Percentiles rank a stretch among this genome's conserved stretches.
Conservation (phyloP, 75 land plant species). For the Selaginella tamariscina region DNA sequence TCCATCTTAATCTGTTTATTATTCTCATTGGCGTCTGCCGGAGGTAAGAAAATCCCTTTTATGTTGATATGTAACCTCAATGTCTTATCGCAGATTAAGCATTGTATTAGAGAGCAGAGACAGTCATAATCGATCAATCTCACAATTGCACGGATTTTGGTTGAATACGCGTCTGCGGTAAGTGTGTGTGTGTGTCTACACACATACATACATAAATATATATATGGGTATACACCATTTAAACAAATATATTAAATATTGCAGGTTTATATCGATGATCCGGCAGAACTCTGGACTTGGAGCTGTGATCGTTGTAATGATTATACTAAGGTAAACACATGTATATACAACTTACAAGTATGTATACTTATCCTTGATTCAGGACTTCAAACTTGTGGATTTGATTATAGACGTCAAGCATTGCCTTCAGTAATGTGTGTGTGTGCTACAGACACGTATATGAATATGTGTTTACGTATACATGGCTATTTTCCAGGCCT, state of each 20-base stretch:
- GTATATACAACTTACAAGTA: not conserved
- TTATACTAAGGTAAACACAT: conserved; percentile 45
- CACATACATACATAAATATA: not conserved
- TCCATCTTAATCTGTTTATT: too few relatives aligned
- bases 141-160: conserved; percentile 16
- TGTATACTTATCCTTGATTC: conserved; percentile 15
- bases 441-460: too few relatives aligned
- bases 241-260: not conserved
- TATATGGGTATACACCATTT: not conserved
- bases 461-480: too few relatives aligned
- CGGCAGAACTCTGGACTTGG: conserved; percentile 62
- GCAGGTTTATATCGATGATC: conserved; percentile 77
- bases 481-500: conserved; percentile 61
- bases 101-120: too few relatives aligned
- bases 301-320: conserved; percentile 65
- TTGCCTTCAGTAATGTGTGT: conserved; percentile 78
- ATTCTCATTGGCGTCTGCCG: too few relatives aligned
- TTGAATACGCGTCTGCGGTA: conserved; percentile 26
- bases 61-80: too few relatives aligned
- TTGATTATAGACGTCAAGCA: conserved; percentile 70
- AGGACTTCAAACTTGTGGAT: conserved; percentile 77
- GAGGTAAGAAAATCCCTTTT: too few relatives aligned
- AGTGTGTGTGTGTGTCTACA: too few relatives aligned
- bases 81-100: too few relatives aligned
- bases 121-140: too few relatives aligned